Evolutionary conservation across 169 alveolate genomes (phyloP), one percentile per base, ranked within the genome.

Genomic region (Toxoplasma gondii): DNA sequence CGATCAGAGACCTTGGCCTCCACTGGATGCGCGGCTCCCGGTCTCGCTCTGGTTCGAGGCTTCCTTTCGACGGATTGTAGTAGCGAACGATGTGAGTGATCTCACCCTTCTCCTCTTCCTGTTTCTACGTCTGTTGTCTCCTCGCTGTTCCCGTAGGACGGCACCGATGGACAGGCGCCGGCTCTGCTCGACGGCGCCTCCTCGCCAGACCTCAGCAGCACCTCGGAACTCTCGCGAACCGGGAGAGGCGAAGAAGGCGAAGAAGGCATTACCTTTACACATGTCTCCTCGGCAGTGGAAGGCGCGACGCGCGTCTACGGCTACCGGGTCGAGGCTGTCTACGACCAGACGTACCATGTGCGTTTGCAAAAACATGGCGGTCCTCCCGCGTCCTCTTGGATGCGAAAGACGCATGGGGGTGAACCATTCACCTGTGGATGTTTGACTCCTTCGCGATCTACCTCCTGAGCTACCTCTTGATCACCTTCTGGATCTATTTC

Each of bases 291-390:
- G 4, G 91, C 91, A 1, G 78, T 86, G 12, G 91, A 86, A n/a
- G 91, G 91, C 41, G 91, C 91, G 34, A 45, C 64, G 64, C 49
- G 58, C 49, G 91, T 86, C 44, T 86, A 86, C 78, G 91, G 80
- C 69, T 86, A 86, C 78, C 91, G 91, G 80, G 91, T 86, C 78
- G 91, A 86, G 44, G 91, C 91, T 10, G 91, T 86, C 69, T 86
- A 86, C 78, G 91, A 86, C 41, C 91, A 86, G 44, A 86, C 91
- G 29, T 86, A 86, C 24, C 70, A 86, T 36, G 91, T 86, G 29
- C 91, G 17, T 45, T 36, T 24, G 41, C 24, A 10, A 49, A 49
- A 12, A 58, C 24, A 58, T 17, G 70, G 70, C 16, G 24, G 70
- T 24, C 70, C 70, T 24, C 24, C 5, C 24, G 81, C 81, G 19